These are phyloP conservation scores for Copromyces sp. DNA, from an alignment of 495 filamentous ascomycete genomes.

Conservation along the genomic window DNA sequence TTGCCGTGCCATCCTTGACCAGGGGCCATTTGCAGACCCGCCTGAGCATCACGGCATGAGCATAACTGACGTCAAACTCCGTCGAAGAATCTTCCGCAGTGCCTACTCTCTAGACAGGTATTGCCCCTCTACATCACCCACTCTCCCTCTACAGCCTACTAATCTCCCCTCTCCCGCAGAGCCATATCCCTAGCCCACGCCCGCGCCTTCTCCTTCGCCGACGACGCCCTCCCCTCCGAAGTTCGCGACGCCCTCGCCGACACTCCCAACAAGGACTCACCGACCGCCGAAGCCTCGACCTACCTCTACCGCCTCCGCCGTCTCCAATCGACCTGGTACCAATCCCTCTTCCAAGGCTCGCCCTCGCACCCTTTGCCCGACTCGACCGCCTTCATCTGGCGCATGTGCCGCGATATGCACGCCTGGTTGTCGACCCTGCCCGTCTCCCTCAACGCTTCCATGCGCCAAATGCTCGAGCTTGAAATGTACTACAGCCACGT, in stretches of 20 bases:
- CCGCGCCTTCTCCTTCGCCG: slow-evolving; percentile 81
- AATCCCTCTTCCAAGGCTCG: slow-evolving; percentile 64
- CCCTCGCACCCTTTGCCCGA: slow-evolving; percentile 49
- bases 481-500: slow-evolving; percentile 79
- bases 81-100: slow-evolving; percentile 74
- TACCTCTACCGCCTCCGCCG: slow-evolving; percentile 67
- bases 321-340: slow-evolving; percentile 73
- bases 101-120: slow-evolving; percentile 81
- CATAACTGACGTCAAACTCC: slow-evolving; percentile 56
- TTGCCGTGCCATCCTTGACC: slow-evolving; percentile 70
- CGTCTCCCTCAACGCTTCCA: slow-evolving; percentile 41
- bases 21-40: slow-evolving; percentile 84
- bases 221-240: slow-evolving; percentile 51
- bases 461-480: slow-evolving; percentile 62
- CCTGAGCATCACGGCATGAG: slow-evolving; percentile 52
- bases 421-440: slow-evolving; percentile 58
- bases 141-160: neutral
- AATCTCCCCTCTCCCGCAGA: slow-evolving; percentile 30
- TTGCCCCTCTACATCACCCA: neutral
- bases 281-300: slow-evolving; percentile 40
- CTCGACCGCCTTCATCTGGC: slow-evolving; percentile 48
- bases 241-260: slow-evolving; percentile 49
- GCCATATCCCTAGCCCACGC: slow-evolving; percentile 71
- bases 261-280: slow-evolving; percentile 25
- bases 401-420: slow-evolving; percentile 51